A percentile compares a stretch with the other conserved stretches of the same genome.
Evolutionary conservation across 2,329 filamentous ascomycete species (phyloP).

Genomic region (Geosmithia flava): DNA sequence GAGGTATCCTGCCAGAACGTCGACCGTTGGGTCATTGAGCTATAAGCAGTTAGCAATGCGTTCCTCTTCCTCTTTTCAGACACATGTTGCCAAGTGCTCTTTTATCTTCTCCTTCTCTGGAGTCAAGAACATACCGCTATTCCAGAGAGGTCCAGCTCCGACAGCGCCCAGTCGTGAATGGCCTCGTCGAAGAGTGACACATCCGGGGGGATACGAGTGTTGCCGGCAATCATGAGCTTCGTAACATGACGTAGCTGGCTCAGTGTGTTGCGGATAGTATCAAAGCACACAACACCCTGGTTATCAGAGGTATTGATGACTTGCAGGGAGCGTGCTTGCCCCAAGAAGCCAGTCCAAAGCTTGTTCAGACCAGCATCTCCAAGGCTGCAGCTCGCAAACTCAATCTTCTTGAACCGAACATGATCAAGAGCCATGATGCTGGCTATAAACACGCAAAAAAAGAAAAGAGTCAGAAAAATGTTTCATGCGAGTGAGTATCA

Average conservation of each 20-base stretch:
- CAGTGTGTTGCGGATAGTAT: constrained; percentile 30
- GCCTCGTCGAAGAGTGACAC: constrained; percentile 32
- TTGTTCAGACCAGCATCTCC: constrained; percentile 33
- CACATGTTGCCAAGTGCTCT: background rate
- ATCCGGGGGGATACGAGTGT: constrained; percentile 31
- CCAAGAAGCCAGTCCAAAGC: constrained; percentile 33
- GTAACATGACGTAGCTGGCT: constrained; percentile 28
- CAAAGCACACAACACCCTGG: constrained; percentile 34
- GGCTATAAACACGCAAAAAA: constrained; percentile 9
- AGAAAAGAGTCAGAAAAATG: background rate
- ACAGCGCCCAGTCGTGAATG: constrained; percentile 30
- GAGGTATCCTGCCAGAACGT: constrained; percentile 33
- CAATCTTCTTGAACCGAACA: constrained; percentile 31
- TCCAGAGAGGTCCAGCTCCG: constrained; percentile 41
- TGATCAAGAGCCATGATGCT: constrained; percentile 19
- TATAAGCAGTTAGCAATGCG: constrained; percentile 8
- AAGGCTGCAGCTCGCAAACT: constrained; percentile 37
- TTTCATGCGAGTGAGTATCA: background rate
- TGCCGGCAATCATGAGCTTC: constrained; percentile 36
- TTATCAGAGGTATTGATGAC: constrained; percentile 40
- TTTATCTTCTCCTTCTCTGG: background rate
- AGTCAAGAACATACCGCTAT: constrained; percentile 28
- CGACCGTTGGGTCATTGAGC: constrained; percentile 36
- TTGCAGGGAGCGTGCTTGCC: constrained; percentile 31
- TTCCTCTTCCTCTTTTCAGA: background rate